These are phyloP conservation scores for Immersiporthe knoxdaviesiana DNA, from an alignment of 2,329 filamentous ascomycete genomes.

Conservation along the genomic window DNA sequence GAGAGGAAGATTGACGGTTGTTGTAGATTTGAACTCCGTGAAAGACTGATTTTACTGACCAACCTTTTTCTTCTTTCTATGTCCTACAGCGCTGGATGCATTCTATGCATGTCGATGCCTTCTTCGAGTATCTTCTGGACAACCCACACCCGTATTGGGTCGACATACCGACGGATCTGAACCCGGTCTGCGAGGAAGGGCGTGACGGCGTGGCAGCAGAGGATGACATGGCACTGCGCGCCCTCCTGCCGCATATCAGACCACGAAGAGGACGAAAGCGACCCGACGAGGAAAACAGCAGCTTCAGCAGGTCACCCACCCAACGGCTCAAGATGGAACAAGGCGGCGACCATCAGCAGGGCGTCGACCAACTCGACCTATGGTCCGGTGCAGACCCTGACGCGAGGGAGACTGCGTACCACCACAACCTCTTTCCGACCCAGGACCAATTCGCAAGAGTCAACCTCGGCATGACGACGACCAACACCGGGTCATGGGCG, in stretches of 20 bases:
- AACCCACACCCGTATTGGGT: conserved; percentile 81
- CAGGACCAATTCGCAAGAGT: conserved; percentile 43
- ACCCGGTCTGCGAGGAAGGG: conserved; percentile 64
- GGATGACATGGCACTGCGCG: conserved; percentile 85
- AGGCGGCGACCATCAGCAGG: conserved; percentile 28
- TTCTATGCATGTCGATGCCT: conserved; percentile 92
- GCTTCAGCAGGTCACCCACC: conserved; percentile 47
- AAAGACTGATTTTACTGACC: conserved; percentile 12
- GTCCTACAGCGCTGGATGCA: conserved; percentile 87
- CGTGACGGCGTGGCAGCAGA: conserved; percentile 83
- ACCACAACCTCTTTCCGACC: conserved; percentile 41
- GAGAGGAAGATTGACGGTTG: too few species aligned
- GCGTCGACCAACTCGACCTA: conserved; percentile 49
- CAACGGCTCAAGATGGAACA: conserved; percentile 61
- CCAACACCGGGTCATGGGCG: conserved; percentile 46
- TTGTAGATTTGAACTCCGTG: neutral
- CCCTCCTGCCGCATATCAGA: conserved; percentile 76
- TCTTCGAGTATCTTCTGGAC: conserved; percentile 85
- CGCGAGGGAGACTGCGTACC: conserved; percentile 36
- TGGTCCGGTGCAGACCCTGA: conserved; percentile 49
- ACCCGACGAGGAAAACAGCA: conserved; percentile 64
- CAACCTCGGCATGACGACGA: conserved; percentile 37
- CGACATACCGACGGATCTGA: conserved; percentile 68
- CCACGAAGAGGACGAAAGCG: conserved; percentile 66
- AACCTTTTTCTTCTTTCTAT: neutral